A percentile compares a stretch with the other conserved stretches of the same genome.
These are phyloP conservation scores for Trametes coccinea DNA, from an alignment of 768 basidiomycete genomes.

Conservation along the genomic window DNA sequence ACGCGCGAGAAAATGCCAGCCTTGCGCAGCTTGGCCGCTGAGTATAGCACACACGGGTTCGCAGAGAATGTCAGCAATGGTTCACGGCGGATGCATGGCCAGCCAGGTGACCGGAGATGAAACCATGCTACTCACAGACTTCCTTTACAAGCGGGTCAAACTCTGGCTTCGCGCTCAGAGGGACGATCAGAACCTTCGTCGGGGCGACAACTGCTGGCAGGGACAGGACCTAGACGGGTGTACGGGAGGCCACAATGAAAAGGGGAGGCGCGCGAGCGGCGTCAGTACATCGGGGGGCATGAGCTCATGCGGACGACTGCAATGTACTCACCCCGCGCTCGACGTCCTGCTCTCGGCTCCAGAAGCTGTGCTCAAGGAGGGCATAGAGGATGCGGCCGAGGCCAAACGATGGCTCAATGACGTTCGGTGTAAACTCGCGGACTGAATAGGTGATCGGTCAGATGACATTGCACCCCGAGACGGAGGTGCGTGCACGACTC, in stretches of 20 bases:
- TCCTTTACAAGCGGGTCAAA: constrained; percentile 83
- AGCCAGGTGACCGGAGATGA: constrained; percentile 16
- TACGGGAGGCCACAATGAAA: constrained; percentile 18
- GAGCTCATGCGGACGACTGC: constrained; percentile 13
- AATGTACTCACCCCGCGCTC: constrained; percentile 76
- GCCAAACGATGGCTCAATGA: constrained; percentile 98
- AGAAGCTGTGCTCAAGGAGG: constrained; percentile 93
- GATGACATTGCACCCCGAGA: constrained; percentile 24
- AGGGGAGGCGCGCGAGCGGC: constrained; percentile 4
- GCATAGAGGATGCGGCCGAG: constrained; percentile 94
- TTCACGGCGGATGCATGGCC: constrained; percentile 1
- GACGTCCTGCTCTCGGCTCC: constrained; percentile 89
- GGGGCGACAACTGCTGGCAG: constrained; percentile 89
- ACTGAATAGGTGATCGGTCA: constrained; percentile 49
- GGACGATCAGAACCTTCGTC: constrained; percentile 95
- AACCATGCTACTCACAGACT: constrained; percentile 70
- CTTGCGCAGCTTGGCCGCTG: constrained; percentile 84
- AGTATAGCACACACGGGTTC: constrained; percentile 22
- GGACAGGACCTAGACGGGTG: constrained; percentile 70
- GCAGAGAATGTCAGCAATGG: constrained; percentile 1
- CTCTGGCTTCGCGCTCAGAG: constrained; percentile 82
- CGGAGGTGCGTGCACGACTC: constrained; percentile 32
- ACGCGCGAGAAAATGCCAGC: constrained; percentile 91
- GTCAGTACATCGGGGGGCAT: constrained; percentile 23
- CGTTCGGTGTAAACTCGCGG: constrained; percentile 95